Conservation (phyloP, 441 rosid genomes). For the Bocquillonia castaneifolia region DNA sequence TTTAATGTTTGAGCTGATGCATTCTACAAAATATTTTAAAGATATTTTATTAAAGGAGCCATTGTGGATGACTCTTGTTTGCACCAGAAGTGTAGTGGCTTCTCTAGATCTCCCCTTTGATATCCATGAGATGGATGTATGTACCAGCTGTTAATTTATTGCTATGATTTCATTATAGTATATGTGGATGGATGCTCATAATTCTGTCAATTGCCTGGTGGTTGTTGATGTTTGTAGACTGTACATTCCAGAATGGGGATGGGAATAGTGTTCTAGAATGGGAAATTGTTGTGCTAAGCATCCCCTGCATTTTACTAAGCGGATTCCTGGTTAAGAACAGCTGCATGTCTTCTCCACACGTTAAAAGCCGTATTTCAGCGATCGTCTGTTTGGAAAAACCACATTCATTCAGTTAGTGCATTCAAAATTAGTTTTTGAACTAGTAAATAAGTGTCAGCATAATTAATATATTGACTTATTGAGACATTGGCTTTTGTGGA, state of each 20-base stretch:
- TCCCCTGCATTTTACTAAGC: not conserved
- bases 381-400: not conserved
- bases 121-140: not conserved
- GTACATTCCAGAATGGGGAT: not conserved
- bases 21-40: not conserved
- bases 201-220: not conserved
- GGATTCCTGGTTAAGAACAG: not conserved
- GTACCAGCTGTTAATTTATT: not conserved
- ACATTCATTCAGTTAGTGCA: not conserved
- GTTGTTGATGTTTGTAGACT: not conserved
- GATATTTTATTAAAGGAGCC: not conserved
- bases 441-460: not conserved
- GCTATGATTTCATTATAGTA: not conserved
- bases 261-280: not conserved
- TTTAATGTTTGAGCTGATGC: not conserved
- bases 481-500: not conserved
- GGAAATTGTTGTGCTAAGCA: not conserved
- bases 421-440: not conserved
- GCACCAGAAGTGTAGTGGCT: not conserved
- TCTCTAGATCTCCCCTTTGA: not conserved
- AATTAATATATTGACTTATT: not conserved
- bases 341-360: not conserved
- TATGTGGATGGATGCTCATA: not conserved
- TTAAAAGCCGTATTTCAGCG: not conserved
- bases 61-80: not conserved